phyloP scores from a whole-genome alignment of 192 early-diverging fungal genomes.

The Gamsiella multidivaricata region DNA sequence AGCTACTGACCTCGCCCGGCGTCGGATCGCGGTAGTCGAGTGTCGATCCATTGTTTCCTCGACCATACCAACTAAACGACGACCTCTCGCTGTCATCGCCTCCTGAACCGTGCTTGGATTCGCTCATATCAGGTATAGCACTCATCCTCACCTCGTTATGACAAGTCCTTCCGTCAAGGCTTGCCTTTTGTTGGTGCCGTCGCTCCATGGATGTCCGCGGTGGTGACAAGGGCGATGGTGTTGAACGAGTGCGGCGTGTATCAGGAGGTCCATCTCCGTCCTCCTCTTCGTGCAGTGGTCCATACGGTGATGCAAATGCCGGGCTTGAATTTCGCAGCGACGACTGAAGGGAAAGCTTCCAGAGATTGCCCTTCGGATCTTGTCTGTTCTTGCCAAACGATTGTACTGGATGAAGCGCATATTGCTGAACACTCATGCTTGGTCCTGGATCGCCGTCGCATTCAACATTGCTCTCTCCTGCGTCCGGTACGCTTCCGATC shows the following conservation, averaged over 20 bases:
- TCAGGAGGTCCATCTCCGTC: not conserved
- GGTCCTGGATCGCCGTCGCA: conserved; percentile 3
- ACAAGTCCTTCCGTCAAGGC: not conserved
- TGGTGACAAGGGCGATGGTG: not conserved
- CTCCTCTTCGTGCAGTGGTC: conserved; percentile 4
- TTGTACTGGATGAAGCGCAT: not conserved
- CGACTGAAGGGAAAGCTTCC: conserved; percentile 28
- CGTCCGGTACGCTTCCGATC: not conserved
- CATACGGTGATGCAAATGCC: conserved; percentile 1
- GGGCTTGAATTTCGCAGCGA: conserved; percentile 15
- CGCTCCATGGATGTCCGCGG: not conserved
- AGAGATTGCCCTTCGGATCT: conserved; percentile 13
- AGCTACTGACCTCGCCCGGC: conserved; percentile 32
- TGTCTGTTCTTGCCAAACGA: conserved; percentile 19
- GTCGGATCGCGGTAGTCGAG: conserved; percentile 39
- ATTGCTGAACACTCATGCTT: not conserved
- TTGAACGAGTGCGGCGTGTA: not conserved
- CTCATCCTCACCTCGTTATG: not conserved
- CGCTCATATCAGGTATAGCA: conserved; percentile 1
- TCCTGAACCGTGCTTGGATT: not conserved
- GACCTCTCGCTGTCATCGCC: conserved; percentile 20
- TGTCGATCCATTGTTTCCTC: conserved; percentile 34
- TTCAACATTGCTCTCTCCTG: not conserved
- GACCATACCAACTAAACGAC: conserved; percentile 45
- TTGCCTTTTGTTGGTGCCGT: not conserved